Evolutionary conservation across 2,329 filamentous ascomycete species (phyloP).

Genomic region (Periconia sp.): DNA sequence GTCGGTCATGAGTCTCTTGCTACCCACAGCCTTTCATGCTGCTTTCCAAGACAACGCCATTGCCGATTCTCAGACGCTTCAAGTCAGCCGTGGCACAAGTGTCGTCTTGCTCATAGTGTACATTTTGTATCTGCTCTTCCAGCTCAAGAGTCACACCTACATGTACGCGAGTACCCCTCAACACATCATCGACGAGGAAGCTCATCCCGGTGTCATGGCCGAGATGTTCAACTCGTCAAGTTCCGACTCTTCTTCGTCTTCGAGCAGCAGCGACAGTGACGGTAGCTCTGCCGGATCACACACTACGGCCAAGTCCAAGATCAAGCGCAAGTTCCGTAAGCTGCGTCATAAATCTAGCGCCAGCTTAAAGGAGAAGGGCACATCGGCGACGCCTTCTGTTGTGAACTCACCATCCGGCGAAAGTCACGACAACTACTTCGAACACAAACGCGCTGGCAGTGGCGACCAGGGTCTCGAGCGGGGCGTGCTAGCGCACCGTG

Average conservation of each 20-base stretch:
- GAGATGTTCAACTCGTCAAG: constrained; percentile 76
- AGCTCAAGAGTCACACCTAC: constrained; percentile 88
- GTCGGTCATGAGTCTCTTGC: constrained; percentile 83
- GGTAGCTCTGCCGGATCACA: constrained; percentile 68
- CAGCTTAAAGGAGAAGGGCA: constrained; percentile 69
- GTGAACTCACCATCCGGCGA: constrained; percentile 49
- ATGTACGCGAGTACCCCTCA: constrained; percentile 91
- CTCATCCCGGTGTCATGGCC: constrained; percentile 79
- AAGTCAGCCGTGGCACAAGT: constrained; percentile 87
- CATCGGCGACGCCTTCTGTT: constrained; percentile 49
- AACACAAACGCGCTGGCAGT: constrained; percentile 27
- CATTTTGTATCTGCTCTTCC: constrained; percentile 80
- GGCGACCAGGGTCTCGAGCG: constrained; percentile 20
- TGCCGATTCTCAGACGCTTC: constrained; percentile 72
- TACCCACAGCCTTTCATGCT: constrained; percentile 92
- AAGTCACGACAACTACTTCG: constrained; percentile 42
- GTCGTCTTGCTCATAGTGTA: constrained; percentile 84
- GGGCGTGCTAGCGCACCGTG: background rate
- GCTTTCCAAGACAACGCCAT: constrained; percentile 67
- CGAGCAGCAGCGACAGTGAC: constrained; percentile 62
- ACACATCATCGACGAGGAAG: constrained; percentile 88
- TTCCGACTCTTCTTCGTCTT: constrained; percentile 52
- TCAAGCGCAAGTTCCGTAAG: constrained; percentile 74
- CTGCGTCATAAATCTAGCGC: constrained; percentile 76
- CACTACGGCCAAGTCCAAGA: constrained; percentile 72